Evolutionary conservation across 805 yeast genomes (phyloP), one percentile per base, ranked within the genome.

Genomic region (Myxozyma kluyveri): DNA sequence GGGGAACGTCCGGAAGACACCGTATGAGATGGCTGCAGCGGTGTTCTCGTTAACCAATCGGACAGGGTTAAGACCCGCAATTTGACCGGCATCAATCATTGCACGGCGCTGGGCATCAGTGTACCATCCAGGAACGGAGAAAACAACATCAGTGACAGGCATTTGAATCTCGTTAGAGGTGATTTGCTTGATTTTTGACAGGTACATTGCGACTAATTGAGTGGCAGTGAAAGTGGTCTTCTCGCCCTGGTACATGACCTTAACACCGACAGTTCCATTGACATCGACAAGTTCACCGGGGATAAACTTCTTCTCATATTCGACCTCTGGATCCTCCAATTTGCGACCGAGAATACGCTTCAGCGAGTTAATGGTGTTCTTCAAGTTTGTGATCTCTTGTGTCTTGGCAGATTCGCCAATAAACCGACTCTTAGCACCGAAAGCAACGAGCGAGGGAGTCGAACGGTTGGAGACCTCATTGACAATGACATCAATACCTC

Each of bases 11-110:
- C 93, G 90, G 85, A 93, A 93, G 56, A 93, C 96, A 78, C 99
- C 99, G 77, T 93, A 95, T 65, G 97, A 95, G 61, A 93, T 96
- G 66, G 97, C 98, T 57, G 99, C 99, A 56, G 99, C 98, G 52
- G 98, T 90, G 62, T 87, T 84, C 72, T 93, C 99, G 72, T 93
- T 93, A 64, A 93, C 96, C 60, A 93, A 83, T 81, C 99, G 87
- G 55, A 93, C 97, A 56, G 99, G 98, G 83, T 93, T 93, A 68
- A 93, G 80, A 60, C 96, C 96, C 54, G 99, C 98, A 70, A 93
- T 86, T 69, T 79, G 81, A 67, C 96, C 91, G 52, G 99, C 96
- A 70, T 93, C 98, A 56, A 88, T 79, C 61, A 93, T 84, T 59
- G 96, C 96, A 67, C 96, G 88, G 75, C 99, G 90, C 77, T 93